These are phyloP conservation scores for Lizonia empirigonia DNA, from an alignment of 2,329 filamentous ascomycete species.

Conservation along the genomic window DNA sequence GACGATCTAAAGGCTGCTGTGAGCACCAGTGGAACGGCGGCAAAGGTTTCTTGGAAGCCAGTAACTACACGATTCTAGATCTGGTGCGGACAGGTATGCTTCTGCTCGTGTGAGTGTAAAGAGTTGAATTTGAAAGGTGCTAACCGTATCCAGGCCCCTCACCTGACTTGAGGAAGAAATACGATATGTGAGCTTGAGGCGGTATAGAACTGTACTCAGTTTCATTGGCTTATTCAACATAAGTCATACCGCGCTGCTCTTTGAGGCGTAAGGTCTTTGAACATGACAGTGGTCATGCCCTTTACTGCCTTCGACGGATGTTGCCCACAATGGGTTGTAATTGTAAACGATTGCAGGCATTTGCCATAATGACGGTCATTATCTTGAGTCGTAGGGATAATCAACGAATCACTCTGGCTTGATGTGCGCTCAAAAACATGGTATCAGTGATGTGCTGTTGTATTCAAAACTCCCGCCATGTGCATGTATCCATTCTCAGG, in stretches of 20 bases:
- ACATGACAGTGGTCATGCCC: background rate
- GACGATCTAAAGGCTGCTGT: constrained; percentile 24
- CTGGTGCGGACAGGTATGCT: background rate
- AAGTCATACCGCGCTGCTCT: no score
- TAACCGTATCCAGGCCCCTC: no score
- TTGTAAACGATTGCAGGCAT: background rate
- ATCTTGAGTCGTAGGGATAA: background rate
- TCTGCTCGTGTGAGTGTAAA: background rate
- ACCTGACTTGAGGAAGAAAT: no score
- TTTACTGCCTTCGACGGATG: background rate
- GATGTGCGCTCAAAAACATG: background rate
- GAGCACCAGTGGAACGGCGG: background rate
- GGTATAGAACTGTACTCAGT: no score
- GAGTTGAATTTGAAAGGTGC: no score
- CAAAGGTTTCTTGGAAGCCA: background rate
- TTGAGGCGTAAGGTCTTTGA: no score
- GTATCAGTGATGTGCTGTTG: background rate
- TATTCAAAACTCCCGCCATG: no score
- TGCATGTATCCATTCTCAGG: no score
- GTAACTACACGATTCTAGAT: background rate
- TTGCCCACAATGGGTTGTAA: background rate
- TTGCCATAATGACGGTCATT: background rate
- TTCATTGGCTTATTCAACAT: no score
- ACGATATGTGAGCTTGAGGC: no score
- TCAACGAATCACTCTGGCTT: background rate